A percentile compares a stretch with the other conserved stretches of the same genome.
Evolutionary conservation across 352 stramenopile species (phyloP).

Genomic region (Peronospora destructor): DNA sequence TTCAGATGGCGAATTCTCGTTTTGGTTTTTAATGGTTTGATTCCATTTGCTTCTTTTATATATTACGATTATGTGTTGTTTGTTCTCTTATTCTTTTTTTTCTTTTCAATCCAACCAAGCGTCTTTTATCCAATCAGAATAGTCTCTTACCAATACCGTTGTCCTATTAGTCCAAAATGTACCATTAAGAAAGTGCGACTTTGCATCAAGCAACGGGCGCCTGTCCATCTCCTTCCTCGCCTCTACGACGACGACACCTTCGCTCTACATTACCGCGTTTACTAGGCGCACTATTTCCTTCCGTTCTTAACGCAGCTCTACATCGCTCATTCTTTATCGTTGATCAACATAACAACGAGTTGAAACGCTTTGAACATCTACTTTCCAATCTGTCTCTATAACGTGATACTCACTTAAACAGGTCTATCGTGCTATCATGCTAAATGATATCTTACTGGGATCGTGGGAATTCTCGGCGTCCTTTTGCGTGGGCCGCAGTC

Average conservation of each 20-base stretch:
- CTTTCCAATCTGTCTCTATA: background rate
- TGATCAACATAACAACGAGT: background rate
- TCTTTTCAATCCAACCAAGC: no score
- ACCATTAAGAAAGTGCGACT: constrained; percentile 5
- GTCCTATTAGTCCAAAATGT: constrained; percentile 12
- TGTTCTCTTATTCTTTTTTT: no score
- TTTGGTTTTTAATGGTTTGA: no score
- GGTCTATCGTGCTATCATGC: constrained; percentile 18
- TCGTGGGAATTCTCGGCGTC: constrained; percentile 43
- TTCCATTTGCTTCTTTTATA: no score
- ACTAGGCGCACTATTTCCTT: no score
- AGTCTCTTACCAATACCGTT: background rate
- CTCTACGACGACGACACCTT: no score
- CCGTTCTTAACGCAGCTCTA: no score
- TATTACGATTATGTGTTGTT: no score
- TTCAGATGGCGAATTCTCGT: no score
- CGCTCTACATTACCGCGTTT: background rate
- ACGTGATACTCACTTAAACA: background rate
- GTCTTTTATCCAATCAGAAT: constrained; percentile 1
- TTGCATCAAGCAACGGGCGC: background rate
- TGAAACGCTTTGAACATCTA: background rate
- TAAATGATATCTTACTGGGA: constrained; percentile 12
- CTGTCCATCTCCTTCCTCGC: background rate
- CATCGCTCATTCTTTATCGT: background rate
- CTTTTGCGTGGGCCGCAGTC: constrained; percentile 69